Percentiles rank a stretch among this genome's conserved stretches.
Conservation (phyloP, 176 grass and related monocot genomes). For the Rhynchospora tenuis region DNA sequence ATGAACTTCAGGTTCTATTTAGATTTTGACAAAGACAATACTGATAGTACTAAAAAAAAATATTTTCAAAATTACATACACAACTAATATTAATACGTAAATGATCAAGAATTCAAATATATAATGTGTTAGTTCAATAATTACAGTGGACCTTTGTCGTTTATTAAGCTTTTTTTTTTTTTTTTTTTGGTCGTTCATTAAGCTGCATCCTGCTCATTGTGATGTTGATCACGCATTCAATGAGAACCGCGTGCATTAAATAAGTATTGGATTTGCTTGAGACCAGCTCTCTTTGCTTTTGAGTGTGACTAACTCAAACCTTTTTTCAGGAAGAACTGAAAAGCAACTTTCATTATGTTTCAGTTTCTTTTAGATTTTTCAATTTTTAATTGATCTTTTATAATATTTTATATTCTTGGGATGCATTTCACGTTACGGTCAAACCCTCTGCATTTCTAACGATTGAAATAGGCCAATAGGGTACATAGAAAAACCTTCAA, state of each 20-base stretch:
- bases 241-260: neutral
- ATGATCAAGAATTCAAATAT: neutral
- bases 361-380: neutral
- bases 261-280: constrained; percentile 1
- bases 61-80: neutral
- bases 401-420: neutral
- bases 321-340: neutral
- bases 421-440: neutral
- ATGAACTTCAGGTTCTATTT: neutral
- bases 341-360: constrained; percentile 6
- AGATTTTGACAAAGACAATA: neutral
- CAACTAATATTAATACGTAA: neutral
- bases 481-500: neutral
- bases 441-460: neutral
- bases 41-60: neutral
- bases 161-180: too few species aligned
- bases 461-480: neutral
- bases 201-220: too few species aligned
- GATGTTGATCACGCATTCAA: neutral
- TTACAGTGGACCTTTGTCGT: too few species aligned
- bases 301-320: neutral
- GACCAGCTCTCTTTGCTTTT: neutral
- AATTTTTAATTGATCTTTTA: neutral
- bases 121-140: neutral
- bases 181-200: neutral